Conservation (phyloP, 148 eudicot species). For the Silene uniflora region DNA sequence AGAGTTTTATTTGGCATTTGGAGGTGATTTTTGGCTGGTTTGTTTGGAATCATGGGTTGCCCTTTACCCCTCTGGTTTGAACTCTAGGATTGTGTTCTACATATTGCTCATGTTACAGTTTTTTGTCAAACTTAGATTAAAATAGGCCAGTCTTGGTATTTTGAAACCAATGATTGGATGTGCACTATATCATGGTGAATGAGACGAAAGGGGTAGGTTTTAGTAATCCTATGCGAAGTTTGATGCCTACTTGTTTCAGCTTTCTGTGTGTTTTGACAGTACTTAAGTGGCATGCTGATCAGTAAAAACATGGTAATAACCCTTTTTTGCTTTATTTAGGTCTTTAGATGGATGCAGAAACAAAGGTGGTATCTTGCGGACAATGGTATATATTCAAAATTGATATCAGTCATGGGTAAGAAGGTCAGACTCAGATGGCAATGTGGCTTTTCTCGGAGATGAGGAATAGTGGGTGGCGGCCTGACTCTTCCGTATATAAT, state of each 20-base stretch:
- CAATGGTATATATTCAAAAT: slow-evolving; percentile 82
- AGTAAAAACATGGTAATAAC: background rate
- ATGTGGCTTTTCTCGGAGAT: slow-evolving; percentile 99
- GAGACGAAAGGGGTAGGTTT: background rate
- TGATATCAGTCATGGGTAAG: slow-evolving; percentile 91
- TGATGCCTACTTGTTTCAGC: background rate
- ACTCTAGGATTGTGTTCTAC: background rate
- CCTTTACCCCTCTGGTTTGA: background rate
- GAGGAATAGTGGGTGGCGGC: slow-evolving; percentile 89
- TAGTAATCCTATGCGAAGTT: background rate
- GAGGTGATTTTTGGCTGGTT: background rate
- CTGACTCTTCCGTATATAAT: slow-evolving; percentile 85
- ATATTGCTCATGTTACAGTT: background rate
- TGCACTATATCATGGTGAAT: background rate
- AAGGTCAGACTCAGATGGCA: slow-evolving; percentile 84
- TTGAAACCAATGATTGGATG: background rate
- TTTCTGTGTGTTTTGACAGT: background rate
- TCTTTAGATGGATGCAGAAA: slow-evolving; percentile 95
- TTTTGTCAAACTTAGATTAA: background rate
- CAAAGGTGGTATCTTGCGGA: slow-evolving; percentile 93
- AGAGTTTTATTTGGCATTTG: background rate
- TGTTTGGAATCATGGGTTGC: background rate
- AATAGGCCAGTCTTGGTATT: slow-evolving; percentile 1
- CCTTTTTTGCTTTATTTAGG: slow-evolving; percentile 25
- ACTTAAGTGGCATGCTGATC: background rate